Evolutionary conservation across 176 grass and related monocot genomes (phyloP).

Genomic region (Panicum miliaceum): DNA sequence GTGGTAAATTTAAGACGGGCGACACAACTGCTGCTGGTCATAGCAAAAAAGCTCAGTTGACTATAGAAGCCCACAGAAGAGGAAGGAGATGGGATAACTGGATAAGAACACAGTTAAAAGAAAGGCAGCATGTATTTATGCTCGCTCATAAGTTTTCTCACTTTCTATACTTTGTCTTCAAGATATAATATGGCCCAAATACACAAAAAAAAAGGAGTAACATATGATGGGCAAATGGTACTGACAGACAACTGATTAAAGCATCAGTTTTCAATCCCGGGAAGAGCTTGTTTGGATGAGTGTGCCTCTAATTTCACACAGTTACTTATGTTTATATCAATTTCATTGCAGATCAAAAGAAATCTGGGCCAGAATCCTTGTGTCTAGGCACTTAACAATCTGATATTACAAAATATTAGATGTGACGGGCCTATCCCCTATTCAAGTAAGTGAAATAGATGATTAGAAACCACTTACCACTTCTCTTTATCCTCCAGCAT

Average conservation of each 20-base stretch:
- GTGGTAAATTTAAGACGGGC: not conserved
- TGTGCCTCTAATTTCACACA: not conserved
- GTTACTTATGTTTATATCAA: not conserved
- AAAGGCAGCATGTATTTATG: not conserved
- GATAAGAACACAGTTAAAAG: slow-evolving; percentile 4
- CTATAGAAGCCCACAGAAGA: not conserved
- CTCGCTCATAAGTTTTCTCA: not conserved
- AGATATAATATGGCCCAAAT: slow-evolving; percentile 21
- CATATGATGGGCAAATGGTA: not conserved
- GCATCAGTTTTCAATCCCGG: slow-evolving; percentile 2
- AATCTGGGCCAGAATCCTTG: slow-evolving; percentile 8
- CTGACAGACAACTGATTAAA: not conserved
- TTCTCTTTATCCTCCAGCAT: slow-evolving; percentile 99
- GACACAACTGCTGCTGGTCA: not conserved
- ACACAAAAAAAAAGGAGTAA: not conserved
- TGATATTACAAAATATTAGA: not conserved
- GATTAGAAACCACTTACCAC: slow-evolving; percentile 63
- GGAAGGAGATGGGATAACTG: not conserved
- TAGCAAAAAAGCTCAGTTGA: not conserved
- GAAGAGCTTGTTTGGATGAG: not conserved
- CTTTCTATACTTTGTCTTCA: not conserved
- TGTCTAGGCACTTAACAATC: slow-evolving; percentile 24
- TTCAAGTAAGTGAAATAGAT: slow-evolving; percentile 26
- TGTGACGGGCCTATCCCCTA: not conserved
- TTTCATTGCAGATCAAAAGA: slow-evolving; percentile 34